phyloP scores from a whole-genome alignment of 345 rosid genomes.

The Pugionium dolabratum region DNA sequence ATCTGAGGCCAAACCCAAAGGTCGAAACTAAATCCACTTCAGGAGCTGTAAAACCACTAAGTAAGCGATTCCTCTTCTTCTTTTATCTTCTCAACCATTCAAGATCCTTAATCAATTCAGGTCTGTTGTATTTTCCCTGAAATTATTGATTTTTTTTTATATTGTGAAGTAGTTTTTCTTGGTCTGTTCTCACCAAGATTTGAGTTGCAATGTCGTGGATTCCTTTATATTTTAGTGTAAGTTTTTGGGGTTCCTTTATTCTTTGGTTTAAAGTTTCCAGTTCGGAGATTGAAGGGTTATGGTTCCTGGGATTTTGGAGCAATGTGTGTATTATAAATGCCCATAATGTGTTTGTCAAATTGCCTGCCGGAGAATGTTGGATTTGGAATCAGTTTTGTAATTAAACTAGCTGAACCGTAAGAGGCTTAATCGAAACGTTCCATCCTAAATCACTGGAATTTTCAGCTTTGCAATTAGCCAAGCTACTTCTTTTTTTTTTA shows the following conservation, averaged over 20 bases:
- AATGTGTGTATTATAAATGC: constrained; percentile 13
- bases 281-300: constrained; percentile 1
- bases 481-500: no score
- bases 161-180: no score
- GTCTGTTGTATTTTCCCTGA: not conserved
- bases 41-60: constrained; percentile 26
- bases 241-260: not conserved
- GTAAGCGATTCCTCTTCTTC: constrained; percentile 23
- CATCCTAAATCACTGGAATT: not conserved
- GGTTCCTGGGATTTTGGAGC: not conserved
- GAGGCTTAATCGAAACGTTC: not conserved
- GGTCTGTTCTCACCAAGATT: no score
- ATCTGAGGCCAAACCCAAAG: constrained; percentile 26
- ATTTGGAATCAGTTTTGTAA: not conserved
- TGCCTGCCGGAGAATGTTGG: constrained; percentile 13
- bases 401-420: no score
- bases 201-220: no score
- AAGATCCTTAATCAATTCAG: constrained; percentile 1
- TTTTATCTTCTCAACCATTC: not conserved
- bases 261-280: not conserved
- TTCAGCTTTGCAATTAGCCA: not conserved
- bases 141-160: not conserved
- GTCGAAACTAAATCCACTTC: constrained; percentile 26
- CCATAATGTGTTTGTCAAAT: constrained; percentile 35
- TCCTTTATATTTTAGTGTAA: no score